Evolutionary conservation across 2,329 filamentous ascomycete species (phyloP).

Genomic region (Onygena corvina): DNA sequence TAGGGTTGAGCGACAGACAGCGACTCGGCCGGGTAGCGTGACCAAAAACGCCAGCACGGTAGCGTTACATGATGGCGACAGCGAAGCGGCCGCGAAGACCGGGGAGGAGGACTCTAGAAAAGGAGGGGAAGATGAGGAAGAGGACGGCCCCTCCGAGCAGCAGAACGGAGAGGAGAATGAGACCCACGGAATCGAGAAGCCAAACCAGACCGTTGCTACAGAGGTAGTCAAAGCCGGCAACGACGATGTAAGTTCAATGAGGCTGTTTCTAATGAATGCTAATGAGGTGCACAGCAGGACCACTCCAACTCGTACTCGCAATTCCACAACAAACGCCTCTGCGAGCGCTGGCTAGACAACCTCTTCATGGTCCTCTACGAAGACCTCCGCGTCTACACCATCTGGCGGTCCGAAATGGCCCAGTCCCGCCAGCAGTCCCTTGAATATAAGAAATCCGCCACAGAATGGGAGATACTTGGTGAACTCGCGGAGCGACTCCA

Average conservation of each 20-base stretch:
- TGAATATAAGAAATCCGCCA: slow-evolving; percentile 90
- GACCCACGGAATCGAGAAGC: slow-evolving; percentile 54
- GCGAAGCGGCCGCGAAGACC: slow-evolving; percentile 17
- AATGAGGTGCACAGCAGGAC: slow-evolving; percentile 44
- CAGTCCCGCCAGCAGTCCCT: slow-evolving; percentile 88
- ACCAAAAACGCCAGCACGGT: slow-evolving; percentile 70
- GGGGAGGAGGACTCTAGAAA: slow-evolving; percentile 21
- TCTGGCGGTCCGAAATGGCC: slow-evolving; percentile 96
- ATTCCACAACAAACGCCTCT: slow-evolving; percentile 93
- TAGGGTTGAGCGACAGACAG: slow-evolving; percentile 53
- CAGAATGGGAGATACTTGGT: slow-evolving; percentile 97
- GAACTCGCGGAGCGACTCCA: slow-evolving; percentile 86
- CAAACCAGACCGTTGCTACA: slow-evolving; percentile 64
- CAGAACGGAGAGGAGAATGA: slow-evolving; percentile 12
- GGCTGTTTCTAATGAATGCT: no score
- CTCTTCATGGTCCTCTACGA: slow-evolving; percentile 99
- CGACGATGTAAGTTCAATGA: slow-evolving; percentile 54
- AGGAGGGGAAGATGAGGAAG: slow-evolving; percentile 24
- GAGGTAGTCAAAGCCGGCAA: slow-evolving; percentile 63
- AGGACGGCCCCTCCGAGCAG: slow-evolving; percentile 8
- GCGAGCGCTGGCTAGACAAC: slow-evolving; percentile 95
- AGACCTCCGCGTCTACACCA: slow-evolving; percentile 94
- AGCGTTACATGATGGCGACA: slow-evolving; percentile 44
- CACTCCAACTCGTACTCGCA: slow-evolving; percentile 66
- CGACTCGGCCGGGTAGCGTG: slow-evolving; percentile 31